Percentiles rank a stretch among this genome's conserved stretches.
Evolutionary conservation across 2,329 filamentous ascomycete species (phyloP).

Genomic region (Epichloe typhina): DNA sequence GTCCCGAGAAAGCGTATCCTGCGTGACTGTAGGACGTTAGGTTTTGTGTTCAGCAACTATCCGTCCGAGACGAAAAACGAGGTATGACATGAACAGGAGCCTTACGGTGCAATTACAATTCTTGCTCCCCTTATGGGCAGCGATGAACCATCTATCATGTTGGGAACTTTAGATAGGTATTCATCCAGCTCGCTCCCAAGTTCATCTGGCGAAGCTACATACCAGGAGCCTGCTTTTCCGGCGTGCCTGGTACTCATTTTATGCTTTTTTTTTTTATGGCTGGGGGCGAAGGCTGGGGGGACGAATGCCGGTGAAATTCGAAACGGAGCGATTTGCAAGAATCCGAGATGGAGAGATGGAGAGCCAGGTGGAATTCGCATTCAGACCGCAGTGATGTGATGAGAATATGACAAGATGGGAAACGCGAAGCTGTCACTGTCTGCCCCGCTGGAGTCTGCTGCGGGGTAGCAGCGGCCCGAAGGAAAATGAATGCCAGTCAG

Average conservation of each 20-base stretch:
- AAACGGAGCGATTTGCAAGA: too few relatives aligned
- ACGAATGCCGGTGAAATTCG: neutral
- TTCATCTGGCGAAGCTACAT: constrained; percentile 45
- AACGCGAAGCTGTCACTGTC: neutral
- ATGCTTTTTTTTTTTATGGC: neutral
- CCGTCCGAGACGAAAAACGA: too few relatives aligned
- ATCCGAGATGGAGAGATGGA: neutral
- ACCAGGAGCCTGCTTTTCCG: constrained; percentile 79
- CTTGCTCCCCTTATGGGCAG: constrained; percentile 64
- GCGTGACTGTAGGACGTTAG: constrained; percentile 53
- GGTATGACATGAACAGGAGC: constrained; percentile 7
- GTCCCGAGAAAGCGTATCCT: constrained; percentile 83
- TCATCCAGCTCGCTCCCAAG: constrained; percentile 58
- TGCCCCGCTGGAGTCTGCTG: neutral
- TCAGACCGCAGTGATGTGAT: neutral
- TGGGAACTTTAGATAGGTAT: constrained; percentile 62
- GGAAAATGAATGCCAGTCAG: neutral
- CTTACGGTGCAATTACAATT: constrained; percentile 87
- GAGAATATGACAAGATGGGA: too few relatives aligned
- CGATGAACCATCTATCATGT: constrained; percentile 39
- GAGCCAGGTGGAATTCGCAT: neutral
- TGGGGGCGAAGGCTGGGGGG: too few relatives aligned
- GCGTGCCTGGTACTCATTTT: constrained; percentile 3
- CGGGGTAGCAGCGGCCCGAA: neutral
- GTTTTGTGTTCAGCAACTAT: neutral